Evolutionary conservation across 345 rosid species (phyloP).

Genomic region (Populus alba): DNA sequence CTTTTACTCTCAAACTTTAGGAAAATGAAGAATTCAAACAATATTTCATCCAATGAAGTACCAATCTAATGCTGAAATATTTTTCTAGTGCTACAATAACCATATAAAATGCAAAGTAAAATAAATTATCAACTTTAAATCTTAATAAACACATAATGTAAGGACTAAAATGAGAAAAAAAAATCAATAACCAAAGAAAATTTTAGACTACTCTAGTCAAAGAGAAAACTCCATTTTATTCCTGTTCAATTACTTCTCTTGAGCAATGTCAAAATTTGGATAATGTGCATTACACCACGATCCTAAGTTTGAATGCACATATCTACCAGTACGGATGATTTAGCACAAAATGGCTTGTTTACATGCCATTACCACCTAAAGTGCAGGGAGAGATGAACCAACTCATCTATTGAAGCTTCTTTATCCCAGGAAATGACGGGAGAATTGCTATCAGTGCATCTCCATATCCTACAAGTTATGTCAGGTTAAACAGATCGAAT

Average conservation of each 20-base stretch:
- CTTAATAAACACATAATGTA: no score
- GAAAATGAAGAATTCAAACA: no score
- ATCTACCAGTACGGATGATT: neutral
- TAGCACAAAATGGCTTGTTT: neutral
- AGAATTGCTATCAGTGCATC: conserved; percentile 81
- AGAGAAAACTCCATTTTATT: neutral
- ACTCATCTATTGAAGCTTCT: conserved; percentile 65
- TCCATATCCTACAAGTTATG: conserved; percentile 87
- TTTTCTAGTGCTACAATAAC: no score
- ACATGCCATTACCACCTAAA: neutral
- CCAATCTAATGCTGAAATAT: no score
- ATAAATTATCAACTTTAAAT: no score
- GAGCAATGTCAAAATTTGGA: conserved; percentile 2
- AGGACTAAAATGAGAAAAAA: no score
- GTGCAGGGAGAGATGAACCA: neutral
- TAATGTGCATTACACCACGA: neutral
- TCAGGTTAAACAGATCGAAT: neutral
- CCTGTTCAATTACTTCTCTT: neutral
- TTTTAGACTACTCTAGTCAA: neutral
- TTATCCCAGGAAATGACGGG: conserved; percentile 87
- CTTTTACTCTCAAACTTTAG: no score
- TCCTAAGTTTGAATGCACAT: neutral
- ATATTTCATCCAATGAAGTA: no score
- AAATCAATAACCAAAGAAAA: no score
- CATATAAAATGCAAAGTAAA: no score